Evolutionary conservation across 2,329 filamentous ascomycete species (phyloP), one percentile per base, ranked within the genome.

Genomic region (Xylaria polymorpha): DNA sequence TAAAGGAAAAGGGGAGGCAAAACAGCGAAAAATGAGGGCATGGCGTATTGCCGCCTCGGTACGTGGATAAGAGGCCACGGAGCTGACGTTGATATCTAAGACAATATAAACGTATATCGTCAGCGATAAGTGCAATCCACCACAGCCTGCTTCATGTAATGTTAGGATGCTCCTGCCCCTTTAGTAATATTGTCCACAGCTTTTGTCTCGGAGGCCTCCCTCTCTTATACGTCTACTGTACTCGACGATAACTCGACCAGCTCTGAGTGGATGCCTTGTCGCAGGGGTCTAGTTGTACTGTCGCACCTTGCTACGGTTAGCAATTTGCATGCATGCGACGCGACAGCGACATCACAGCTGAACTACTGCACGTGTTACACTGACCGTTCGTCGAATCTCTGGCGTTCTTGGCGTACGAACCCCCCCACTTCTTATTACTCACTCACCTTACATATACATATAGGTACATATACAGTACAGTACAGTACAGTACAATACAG

Each of bases 321-420:
- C 15, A 15, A 41, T 57, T 25, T 39, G n/a, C 15, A 59, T 59
- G 64, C 51, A 61, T 41, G 41, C 35, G n/a, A n/a, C n/a, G n/a
- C n/a, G 51, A 61, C 50, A n/a, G 64, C 61, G 41, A 61, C 64
- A 66, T 57, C 50, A 61, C 50, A 41, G 41, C 41, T 51, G 32
- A 41, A 20, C 14, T 29, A 41, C n/a, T n/a, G n/a, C n/a, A n/a
- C 50, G 29, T 55, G 53, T 14, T 14, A n/a, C 20, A n/a, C 20
- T 35, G 22, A 37, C 63, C n/a, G 29, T 39, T 22, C 35, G 8
- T 43, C 50, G n/a, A 66, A 22, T 43, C 37, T 65, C 58, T 20
- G 51, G 8, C 14, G 5, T 53, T 59, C 14, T 58, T 41, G 39
- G 41, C 57, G 37, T 50, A 6, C 32, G 15, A 55, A 12, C 39